These are phyloP conservation scores for Hanseniaspora vineae DNA, from an alignment of 805 yeast species.

Conservation along the genomic window DNA sequence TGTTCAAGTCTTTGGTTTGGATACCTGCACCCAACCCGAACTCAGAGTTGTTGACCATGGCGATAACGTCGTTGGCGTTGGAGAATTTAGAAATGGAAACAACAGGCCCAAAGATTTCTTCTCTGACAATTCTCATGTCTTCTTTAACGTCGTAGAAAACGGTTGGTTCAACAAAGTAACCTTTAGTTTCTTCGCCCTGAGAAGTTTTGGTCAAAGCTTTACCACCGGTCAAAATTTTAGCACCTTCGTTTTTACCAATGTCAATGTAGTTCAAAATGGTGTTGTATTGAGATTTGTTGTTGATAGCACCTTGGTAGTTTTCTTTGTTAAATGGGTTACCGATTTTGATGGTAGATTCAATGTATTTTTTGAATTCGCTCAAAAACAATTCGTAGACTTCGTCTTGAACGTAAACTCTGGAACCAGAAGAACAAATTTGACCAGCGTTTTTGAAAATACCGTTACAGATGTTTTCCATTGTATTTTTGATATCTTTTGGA, in stretches of 20 bases:
- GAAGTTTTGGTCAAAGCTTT: constrained; percentile 26
- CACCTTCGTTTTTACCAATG: constrained; percentile 55
- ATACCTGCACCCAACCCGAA: constrained; percentile 77
- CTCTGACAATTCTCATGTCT: constrained; percentile 49
- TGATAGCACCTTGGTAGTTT: constrained; percentile 68
- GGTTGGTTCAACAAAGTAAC: constrained; percentile 64
- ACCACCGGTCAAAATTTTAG: constrained; percentile 61
- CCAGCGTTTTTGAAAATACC: constrained; percentile 75
- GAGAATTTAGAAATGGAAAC: constrained; percentile 57
- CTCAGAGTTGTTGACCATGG: constrained; percentile 54
- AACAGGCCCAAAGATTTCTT: constrained; percentile 75
- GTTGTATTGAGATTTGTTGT: constrained; percentile 54
- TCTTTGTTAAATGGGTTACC: constrained; percentile 65
- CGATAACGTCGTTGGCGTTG: constrained; percentile 54
- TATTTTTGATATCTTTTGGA: constrained; percentile 31
- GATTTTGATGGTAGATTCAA: constrained; percentile 43
- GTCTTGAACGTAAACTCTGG: constrained; percentile 66
- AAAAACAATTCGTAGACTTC: constrained; percentile 53
- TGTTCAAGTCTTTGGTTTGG: constrained; percentile 51
- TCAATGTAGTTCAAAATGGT: constrained; percentile 58
- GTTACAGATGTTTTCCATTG: constrained; percentile 36
- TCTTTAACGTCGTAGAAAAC: constrained; percentile 56
- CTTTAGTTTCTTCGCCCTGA: constrained; percentile 34
- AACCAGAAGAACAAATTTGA: constrained; percentile 75
- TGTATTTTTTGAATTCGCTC: constrained; percentile 42